Conservation (phyloP, 306 rosid species). For the Begonia peltatifolia region DNA sequence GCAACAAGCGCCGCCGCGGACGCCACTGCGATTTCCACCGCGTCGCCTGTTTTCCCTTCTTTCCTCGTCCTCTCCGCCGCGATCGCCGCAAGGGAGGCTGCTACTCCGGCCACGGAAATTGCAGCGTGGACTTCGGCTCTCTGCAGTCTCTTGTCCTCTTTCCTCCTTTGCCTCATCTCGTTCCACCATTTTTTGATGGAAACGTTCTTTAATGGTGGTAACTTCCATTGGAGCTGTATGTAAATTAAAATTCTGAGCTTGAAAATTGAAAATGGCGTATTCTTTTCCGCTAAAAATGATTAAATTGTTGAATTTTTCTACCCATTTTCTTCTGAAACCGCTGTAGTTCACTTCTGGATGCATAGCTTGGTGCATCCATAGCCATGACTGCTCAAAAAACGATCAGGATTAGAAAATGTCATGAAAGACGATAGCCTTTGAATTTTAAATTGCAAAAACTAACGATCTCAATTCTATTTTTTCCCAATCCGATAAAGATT, state of each 20-base stretch:
- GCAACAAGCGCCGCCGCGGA: constrained; percentile 89
- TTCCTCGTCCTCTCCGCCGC: constrained; percentile 48
- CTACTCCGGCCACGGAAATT: constrained; percentile 77
- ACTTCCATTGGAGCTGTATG: constrained; percentile 75
- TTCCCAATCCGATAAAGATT: no score
- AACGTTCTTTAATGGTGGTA: constrained; percentile 44
- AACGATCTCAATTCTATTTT: no score
- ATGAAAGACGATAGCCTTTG: not conserved
- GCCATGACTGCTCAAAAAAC: constrained; percentile 49
- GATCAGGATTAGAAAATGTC: not conserved
- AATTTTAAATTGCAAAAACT: not conserved
- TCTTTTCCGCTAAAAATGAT: not conserved
- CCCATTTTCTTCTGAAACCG: constrained; percentile 79
- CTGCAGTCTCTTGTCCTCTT: constrained; percentile 66
- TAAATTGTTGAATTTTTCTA: constrained; percentile 6
- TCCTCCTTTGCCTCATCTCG: constrained; percentile 53
- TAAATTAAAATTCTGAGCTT: not conserved
- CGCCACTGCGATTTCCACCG: constrained; percentile 65
- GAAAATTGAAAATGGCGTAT: not conserved
- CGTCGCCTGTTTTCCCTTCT: constrained; percentile 17
- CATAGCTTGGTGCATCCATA: constrained; percentile 99
- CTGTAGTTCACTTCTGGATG: constrained; percentile 92
- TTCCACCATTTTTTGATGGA: constrained; percentile 84
- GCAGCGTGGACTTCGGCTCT: constrained; percentile 94
- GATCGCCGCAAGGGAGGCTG: constrained; percentile 81